Base-by-base conservation (phyloP, 768 basidiomycete genomes). In the Suillus variegatus region DNA sequence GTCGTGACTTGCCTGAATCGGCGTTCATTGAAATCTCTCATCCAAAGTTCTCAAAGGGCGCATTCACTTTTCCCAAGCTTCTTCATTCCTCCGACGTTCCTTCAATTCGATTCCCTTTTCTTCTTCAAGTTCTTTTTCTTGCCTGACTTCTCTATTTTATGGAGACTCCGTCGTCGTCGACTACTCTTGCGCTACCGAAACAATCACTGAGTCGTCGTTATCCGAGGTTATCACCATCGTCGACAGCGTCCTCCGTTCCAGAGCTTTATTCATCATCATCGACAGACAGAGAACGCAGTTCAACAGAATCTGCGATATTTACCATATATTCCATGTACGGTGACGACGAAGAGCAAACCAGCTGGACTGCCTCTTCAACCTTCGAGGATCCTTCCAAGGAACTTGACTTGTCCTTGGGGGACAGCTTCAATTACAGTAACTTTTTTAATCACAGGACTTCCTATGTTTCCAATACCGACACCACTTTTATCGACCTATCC, bases 321-420 rank as follows among this genome's bases (percentile, higher is more conserved):
- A 88, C 90, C 62, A 94, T 94, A 64, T 94, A 93, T 75, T 92
- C 90, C 58, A 93, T 93, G 92, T 94, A 94, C 75, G 86, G 86
- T 62, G 88, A 89, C 74, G 85, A 88, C 64, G 72, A 74, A 63
- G 67, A 74, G 69, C 77, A 78, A 61, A 75, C 80, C 61, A 84
- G 84, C 79, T 88, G 85, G 83, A 72, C 79, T 73, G 72, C 77
- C 70, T 68, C 74, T 70, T 71, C 79, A 64, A 73, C 78, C 66
- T 74, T 78, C 65, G 79, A 78, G 66, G 78, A 73, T 56, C 76
- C 70, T 41, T 72, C 78, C 52, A 80, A 80, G 63, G 81, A 81
- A 54, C 75, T 76, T 28, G 75, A 78, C 71, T 58, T 76, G 25
- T 70, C 76, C 6, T 65, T 76, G 18, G 76, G 76, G 44, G 76